These are phyloP conservation scores for Corrigiola litoralis DNA, from an alignment of 179 eudicot species.

Conservation along the genomic window DNA sequence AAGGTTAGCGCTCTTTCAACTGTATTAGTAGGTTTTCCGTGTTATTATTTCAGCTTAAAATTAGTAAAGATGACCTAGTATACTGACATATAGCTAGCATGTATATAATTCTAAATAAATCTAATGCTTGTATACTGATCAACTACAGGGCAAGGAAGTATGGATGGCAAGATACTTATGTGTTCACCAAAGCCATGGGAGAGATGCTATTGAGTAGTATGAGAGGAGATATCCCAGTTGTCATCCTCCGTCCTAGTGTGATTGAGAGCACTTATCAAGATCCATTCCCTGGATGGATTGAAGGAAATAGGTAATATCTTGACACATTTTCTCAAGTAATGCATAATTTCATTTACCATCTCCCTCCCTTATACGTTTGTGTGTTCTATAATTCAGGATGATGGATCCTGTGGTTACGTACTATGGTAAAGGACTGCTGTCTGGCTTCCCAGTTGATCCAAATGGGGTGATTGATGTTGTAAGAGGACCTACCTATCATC, in stretches of 20 bases:
- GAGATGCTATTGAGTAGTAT: conserved; percentile 79
- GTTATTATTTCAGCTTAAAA: background rate
- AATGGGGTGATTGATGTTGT: conserved; percentile 92
- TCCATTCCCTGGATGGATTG: conserved; percentile 99
- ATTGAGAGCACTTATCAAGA: conserved; percentile 89
- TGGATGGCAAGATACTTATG: conserved; percentile 99
- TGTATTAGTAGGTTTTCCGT: background rate
- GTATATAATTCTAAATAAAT: background rate
- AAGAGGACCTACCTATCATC: conserved; percentile 26
- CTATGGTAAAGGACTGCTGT: conserved; percentile 88
- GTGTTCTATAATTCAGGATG: conserved; percentile 51
- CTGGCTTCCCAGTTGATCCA: conserved; percentile 86
- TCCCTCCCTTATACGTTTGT: background rate
- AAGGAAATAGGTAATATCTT: conserved; percentile 76
- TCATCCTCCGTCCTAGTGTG: conserved; percentile 90
- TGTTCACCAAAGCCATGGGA: conserved; percentile 99
- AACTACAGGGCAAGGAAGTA: conserved; percentile 65
- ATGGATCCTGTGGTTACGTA: conserved; percentile 92
- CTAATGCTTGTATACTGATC: background rate
- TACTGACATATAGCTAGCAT: background rate
- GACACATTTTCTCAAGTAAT: background rate
- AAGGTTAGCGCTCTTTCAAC: conserved; percentile 33
- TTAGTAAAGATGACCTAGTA: background rate
- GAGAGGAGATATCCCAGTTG: conserved; percentile 84
- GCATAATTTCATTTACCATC: background rate